Conservation (phyloP, 305 asterid genomes). For the Fraxinus baroniana region DNA sequence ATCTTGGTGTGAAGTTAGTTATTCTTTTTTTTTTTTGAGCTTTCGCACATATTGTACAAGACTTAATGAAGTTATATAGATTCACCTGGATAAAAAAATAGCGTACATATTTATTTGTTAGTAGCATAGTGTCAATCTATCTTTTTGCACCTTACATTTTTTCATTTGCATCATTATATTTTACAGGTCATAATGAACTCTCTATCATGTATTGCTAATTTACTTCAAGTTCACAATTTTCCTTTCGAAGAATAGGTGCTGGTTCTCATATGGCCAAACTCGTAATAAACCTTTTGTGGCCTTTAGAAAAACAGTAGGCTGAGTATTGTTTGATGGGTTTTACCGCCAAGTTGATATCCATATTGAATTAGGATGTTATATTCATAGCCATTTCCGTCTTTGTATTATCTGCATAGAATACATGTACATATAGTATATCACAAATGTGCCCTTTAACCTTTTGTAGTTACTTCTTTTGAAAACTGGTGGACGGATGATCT, state of each 20-base stretch:
- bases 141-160: background rate
- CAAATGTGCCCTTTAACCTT: constrained; percentile 7
- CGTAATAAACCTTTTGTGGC: background rate
- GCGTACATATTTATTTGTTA: background rate
- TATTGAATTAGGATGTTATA: background rate
- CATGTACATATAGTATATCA: background rate
- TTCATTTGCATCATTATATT: background rate
- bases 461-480: constrained; percentile 67
- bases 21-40: background rate
- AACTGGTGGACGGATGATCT: constrained; percentile 74
- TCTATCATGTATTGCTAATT: background rate
- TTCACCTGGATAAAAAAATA: background rate
- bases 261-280: background rate
- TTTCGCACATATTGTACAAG: background rate
- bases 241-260: background rate
- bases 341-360: background rate
- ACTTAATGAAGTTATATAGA: background rate
- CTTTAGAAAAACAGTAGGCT: background rate
- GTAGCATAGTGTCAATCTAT: background rate
- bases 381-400: background rate
- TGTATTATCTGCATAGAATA: background rate
- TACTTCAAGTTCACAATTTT: background rate
- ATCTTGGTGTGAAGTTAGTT: background rate
- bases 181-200: background rate
- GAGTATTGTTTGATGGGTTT: background rate